Conservation (phyloP, 129 eudicot species). For the Glebionis coronaria region DNA sequence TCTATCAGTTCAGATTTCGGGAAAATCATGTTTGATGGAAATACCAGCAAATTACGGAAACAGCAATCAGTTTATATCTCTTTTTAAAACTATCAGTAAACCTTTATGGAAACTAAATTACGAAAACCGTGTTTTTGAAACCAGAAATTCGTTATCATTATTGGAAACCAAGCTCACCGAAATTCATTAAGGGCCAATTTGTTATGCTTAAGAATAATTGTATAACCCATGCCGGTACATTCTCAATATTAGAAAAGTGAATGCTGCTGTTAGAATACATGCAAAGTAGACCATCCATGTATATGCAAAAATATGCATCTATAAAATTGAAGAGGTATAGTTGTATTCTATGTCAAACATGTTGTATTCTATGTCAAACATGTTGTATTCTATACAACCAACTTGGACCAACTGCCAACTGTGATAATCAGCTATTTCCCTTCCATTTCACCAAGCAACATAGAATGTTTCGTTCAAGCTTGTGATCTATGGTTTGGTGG, state of each 20-base stretch:
- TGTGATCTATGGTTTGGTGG: not conserved
- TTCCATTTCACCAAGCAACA: not conserved
- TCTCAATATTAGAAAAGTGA: not conserved
- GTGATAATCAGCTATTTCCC: not conserved
- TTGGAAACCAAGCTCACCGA: slow-evolving; percentile 7
- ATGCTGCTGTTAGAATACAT: not conserved
- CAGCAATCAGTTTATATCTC: no score
- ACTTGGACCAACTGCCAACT: not conserved
- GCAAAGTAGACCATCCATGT: not conserved
- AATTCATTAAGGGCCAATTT: slow-evolving; percentile 1
- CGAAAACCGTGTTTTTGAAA: slow-evolving; percentile 7
- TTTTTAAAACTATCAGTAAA: no score
- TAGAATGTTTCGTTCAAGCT: not conserved
- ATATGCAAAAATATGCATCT: not conserved
- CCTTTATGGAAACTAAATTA: slow-evolving; percentile 10
- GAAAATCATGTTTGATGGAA: not conserved
- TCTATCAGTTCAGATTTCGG: slow-evolving; percentile 11
- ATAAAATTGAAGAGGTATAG: not conserved
- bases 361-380: not conserved
- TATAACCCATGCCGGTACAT: not conserved
- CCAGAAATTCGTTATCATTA: not conserved
- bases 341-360: not conserved
- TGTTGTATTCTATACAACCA: not conserved
- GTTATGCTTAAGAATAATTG: no score
- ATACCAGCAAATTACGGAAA: no score